Evolutionary conservation across 495 filamentous ascomycete species (phyloP), one percentile per base, ranked within the genome.

Genomic region (Beverwykella pulmonaria): DNA sequence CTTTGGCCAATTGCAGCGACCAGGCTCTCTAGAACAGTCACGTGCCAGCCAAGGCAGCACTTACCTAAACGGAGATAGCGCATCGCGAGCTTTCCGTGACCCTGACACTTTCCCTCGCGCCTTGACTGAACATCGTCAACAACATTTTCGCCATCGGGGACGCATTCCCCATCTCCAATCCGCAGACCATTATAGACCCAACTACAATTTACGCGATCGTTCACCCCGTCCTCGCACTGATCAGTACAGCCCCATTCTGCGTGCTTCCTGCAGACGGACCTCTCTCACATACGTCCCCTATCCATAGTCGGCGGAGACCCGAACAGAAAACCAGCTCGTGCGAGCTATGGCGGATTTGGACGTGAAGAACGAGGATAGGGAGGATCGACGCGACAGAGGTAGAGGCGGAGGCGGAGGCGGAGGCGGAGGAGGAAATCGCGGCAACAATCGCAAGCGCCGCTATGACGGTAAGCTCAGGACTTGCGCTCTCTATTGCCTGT

Each of bases 391-490:
- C 76, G 81, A 59, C 82, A 23, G 84, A 59, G 84, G 85, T 3
- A 84, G 85, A 34, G 36, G 59, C 6, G 50, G 50, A 46, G 39
- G 39, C 2, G 39, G 39, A 7, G 30, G 30, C 4, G 30, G 30
- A 34, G 30, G 30, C 12, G 5, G 30, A 5, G 39, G 39, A 7
- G 8, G 39, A n/a, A 30, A 49, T n/a, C 7, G 26, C 36, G 75
- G 82, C 73, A 83, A 82, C 68, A 86, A 87, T 69, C 85, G 90
- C 72, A 94, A 92, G 77, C 77, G 85, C 49, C 80, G 83, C 32
- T 82, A 81, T 69, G 78, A 84, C 83, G 85, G 85, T 85, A 61
- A 67, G 65, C 15, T 47, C 14, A 22, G 63, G 52, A 36, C 49
- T 46, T 48, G 30, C 22, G 19, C 10, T 10, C 8, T 1, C 55